Conservation (phyloP, 148 eudicot species). For the Vaccinium macrocarpon region DNA sequence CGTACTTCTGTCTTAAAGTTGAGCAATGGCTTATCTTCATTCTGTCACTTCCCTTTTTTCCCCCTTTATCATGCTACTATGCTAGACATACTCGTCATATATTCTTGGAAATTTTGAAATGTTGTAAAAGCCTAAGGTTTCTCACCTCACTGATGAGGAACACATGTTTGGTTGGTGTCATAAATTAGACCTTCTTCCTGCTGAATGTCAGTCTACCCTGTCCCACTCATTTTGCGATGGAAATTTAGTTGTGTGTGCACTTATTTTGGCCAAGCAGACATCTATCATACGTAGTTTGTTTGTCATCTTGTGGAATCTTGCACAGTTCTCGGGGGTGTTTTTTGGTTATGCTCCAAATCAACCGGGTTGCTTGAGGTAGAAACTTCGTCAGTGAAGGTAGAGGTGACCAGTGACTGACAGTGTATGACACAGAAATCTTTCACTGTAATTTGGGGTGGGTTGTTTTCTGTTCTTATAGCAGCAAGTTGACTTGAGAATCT, state of each 20-base stretch:
- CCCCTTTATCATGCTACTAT: slow-evolving; percentile 10
- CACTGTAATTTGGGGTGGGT: not conserved
- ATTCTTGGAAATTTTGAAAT: not conserved
- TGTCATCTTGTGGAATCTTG: not conserved
- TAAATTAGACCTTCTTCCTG: not conserved
- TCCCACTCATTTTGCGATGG: not conserved
- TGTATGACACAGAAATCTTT: not conserved
- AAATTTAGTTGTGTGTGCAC: not conserved
- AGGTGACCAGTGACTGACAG: not conserved
- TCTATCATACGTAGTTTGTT: not conserved
- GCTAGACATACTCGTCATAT: not conserved
- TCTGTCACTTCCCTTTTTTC: not conserved
- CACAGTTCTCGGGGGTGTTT: not conserved
- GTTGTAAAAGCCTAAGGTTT: not conserved
- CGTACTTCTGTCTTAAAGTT: not conserved
- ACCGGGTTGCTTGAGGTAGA: not conserved
- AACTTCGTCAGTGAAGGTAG: not conserved
- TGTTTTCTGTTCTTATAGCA: not conserved
- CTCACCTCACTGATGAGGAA: not conserved
- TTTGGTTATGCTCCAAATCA: not conserved
- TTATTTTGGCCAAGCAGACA: not conserved
- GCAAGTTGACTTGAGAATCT: not conserved
- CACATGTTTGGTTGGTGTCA: not conserved
- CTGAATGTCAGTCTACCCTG: not conserved
- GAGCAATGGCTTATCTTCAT: slow-evolving; percentile 10